Conservation (phyloP, 1,284 basidiomycete genomes). For the Schizophyllum commune region DNA sequence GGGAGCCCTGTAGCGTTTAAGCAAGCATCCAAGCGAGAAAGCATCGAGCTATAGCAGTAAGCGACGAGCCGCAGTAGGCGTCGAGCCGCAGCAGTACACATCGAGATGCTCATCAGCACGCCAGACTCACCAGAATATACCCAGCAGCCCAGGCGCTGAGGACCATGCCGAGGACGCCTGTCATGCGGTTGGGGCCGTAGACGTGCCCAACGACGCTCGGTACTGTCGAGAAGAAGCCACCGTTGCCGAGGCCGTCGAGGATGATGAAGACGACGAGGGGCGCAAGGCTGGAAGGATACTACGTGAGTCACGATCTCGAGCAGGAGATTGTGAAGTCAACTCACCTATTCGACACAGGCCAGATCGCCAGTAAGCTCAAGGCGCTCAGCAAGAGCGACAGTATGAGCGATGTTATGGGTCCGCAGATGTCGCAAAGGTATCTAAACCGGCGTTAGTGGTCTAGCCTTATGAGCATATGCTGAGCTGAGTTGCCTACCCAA, state of each 20-base stretch:
- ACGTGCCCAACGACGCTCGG: constrained; percentile 23
- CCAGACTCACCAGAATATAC: constrained; percentile 8
- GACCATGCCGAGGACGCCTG: constrained; percentile 24
- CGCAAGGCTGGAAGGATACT: constrained; percentile 18
- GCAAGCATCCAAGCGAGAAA: background rate
- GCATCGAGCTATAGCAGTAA: background rate
- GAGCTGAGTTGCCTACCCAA: too few species aligned
- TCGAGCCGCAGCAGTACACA: background rate
- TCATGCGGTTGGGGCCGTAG: constrained; percentile 18
- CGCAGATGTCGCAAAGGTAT: constrained; percentile 19
- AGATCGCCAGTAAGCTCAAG: constrained; percentile 23
- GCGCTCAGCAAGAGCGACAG: constrained; percentile 20
- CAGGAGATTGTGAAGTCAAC: too few species aligned
- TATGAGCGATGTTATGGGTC: constrained; percentile 21
- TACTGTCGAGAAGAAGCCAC: constrained; percentile 27
- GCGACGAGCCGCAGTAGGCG: background rate
- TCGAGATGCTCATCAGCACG: background rate
- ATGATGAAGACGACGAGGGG: constrained; percentile 22
- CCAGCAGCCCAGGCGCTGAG: constrained; percentile 22
- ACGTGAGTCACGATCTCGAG: too few species aligned
- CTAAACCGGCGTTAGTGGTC: too few species aligned
- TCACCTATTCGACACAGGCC: constrained; percentile 22
- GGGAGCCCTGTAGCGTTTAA: constrained; percentile 12
- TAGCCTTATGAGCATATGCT: too few species aligned
- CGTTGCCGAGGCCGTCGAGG: constrained; percentile 22